Evolutionary conservation across 192 early-diverging fungal species (phyloP).

Genomic region (Powellomyces hirtus): DNA sequence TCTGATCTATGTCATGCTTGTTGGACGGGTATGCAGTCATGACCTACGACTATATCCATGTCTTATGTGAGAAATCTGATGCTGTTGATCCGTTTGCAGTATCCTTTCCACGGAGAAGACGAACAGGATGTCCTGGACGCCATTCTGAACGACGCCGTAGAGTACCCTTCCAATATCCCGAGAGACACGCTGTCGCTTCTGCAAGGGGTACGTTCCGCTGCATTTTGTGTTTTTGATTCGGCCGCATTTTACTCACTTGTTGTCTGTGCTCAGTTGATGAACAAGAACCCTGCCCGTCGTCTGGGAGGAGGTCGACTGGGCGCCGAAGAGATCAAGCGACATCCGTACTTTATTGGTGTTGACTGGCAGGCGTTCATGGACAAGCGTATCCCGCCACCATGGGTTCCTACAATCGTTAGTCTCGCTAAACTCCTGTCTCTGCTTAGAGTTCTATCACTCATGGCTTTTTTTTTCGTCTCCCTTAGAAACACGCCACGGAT

Average conservation of each 20-base stretch:
- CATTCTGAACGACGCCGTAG: slow-evolving; percentile 90
- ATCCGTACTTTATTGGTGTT: slow-evolving; percentile 91
- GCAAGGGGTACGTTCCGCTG: slow-evolving; percentile 59
- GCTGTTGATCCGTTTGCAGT: slow-evolving; percentile 58
- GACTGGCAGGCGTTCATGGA: slow-evolving; percentile 94
- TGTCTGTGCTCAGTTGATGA: slow-evolving; percentile 60
- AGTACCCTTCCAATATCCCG: slow-evolving; percentile 93
- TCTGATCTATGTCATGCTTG: slow-evolving; percentile 87
- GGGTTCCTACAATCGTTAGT: slow-evolving; percentile 83
- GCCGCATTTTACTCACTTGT: not conserved
- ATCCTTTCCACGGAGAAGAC: slow-evolving; percentile 93
- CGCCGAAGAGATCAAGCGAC: slow-evolving; percentile 92
- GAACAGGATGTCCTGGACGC: slow-evolving; percentile 96
- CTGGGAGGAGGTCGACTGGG: slow-evolving; percentile 83
- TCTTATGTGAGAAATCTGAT: slow-evolving; percentile 5
- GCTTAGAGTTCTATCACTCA: not conserved
- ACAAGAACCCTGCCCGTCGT: slow-evolving; percentile 82
- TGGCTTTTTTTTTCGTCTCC: not conserved
- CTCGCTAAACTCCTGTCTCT: not conserved
- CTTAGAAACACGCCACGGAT: slow-evolving; percentile 64
- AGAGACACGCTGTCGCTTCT: slow-evolving; percentile 86
- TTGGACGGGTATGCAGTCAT: slow-evolving; percentile 56
- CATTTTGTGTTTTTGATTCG: not conserved
- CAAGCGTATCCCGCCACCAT: slow-evolving; percentile 84
- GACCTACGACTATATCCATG: not conserved